Conservation (phyloP, 306 rosid species). For the Cicer chorassanicum region DNA sequence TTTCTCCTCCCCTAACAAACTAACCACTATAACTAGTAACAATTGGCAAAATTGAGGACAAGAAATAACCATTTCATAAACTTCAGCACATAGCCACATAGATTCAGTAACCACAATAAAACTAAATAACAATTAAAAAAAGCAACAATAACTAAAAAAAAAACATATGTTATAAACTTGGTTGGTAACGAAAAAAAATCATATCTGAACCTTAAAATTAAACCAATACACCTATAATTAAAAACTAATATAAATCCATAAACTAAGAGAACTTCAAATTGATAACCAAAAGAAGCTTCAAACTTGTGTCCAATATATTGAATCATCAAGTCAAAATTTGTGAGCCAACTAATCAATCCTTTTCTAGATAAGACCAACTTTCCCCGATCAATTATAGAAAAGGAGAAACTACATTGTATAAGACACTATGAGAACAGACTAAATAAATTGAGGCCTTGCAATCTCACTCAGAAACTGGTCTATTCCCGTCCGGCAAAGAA, state of each 20-base stretch:
- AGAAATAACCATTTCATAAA: conserved; percentile 11
- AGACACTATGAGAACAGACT: conserved; percentile 19
- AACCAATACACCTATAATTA: conserved; percentile 12
- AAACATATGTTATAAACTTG: conserved; percentile 3
- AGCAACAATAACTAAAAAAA: background rate
- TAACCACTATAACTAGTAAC: background rate
- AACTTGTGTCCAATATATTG: background rate
- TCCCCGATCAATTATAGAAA: conserved; percentile 20
- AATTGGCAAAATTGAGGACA: conserved; percentile 35
- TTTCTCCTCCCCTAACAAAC: no score
- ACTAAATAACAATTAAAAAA: background rate
- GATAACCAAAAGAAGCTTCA: conserved; percentile 3
- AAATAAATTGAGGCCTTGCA: conserved; percentile 14
- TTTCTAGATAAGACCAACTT: background rate
- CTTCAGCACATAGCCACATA: conserved; percentile 4
- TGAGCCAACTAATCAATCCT: conserved; percentile 25
- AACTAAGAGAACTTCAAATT: conserved; percentile 18
- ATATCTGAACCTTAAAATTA: background rate
- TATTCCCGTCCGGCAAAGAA: conserved; percentile 35
- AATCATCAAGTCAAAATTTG: conserved; percentile 28
- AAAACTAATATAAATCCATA: conserved; percentile 23
- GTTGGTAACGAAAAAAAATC: conserved; percentile 5
- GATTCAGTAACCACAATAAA: conserved; percentile 4
- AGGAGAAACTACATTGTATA: conserved; percentile 17
- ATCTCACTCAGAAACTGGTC: conserved; percentile 49